phyloP scores from a whole-genome alignment of 139 green algal genomes.

The Chlorella sp. region DNA sequence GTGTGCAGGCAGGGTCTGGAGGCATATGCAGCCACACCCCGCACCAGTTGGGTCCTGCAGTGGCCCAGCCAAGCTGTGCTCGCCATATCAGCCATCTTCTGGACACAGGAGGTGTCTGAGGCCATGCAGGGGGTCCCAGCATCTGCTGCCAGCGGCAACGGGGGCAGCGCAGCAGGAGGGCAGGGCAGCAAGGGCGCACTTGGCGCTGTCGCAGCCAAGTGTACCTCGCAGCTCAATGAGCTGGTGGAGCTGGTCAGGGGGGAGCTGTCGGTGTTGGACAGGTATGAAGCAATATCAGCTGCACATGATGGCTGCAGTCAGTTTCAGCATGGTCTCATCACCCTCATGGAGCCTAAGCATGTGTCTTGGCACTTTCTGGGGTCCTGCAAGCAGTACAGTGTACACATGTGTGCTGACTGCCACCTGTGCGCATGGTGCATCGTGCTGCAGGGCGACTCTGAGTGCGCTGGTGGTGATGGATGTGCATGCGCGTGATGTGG shows the following conservation, averaged over 20 bases:
- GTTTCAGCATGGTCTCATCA: no score
- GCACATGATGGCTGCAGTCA: no score
- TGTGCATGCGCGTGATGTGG: conserved; percentile 70
- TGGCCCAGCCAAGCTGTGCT: conserved; percentile 73
- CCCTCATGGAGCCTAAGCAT: no score
- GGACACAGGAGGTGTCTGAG: conserved; percentile 11
- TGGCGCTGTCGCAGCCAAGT: no score
- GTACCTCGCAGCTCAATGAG: no score
- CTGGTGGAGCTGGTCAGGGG: no score
- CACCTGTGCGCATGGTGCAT: conserved; percentile 45
- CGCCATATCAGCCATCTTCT: conserved; percentile 18
- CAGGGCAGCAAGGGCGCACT: neutral
- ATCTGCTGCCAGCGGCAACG: no score
- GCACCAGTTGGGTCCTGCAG: conserved; percentile 63
- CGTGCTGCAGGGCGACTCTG: conserved; percentile 58
- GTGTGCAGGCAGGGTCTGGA: conserved; percentile 42
- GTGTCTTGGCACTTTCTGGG: no score
- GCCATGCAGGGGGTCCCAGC: conserved; percentile 17
- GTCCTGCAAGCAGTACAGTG: no score
- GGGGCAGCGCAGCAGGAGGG: neutral
- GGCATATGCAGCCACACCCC: conserved; percentile 37
- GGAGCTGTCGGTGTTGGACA: no score
- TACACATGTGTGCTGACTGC: no score
- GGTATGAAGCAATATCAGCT: no score
- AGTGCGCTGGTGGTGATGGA: conserved; percentile 75